Conservation (phyloP, 2,329 filamentous ascomycete genomes). For the Penicillium aurantiogriseum region DNA sequence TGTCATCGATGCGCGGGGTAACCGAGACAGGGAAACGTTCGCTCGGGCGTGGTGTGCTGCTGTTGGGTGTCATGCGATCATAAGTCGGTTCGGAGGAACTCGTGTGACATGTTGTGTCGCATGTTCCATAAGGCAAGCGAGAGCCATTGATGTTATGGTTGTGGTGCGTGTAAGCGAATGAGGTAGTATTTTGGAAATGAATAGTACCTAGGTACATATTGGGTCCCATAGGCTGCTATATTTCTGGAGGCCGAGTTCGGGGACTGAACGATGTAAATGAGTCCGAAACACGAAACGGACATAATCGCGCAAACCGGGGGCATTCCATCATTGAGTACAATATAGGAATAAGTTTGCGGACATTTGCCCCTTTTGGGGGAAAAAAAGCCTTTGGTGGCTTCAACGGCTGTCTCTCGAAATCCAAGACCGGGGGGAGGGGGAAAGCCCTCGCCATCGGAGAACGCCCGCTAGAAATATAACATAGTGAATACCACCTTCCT, state of each 20-base stretch:
- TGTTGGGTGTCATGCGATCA: constrained; percentile 42
- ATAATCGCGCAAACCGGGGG: constrained; percentile 1
- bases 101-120: constrained; percentile 40
- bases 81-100: constrained; percentile 40
- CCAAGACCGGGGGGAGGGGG: not conserved
- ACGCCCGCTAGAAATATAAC: not conserved
- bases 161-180: constrained; percentile 40
- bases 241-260: not conserved
- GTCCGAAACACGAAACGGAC: not conserved
- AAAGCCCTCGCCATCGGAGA: not conserved
- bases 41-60: constrained; percentile 47
- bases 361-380: not conserved
- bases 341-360: not conserved
- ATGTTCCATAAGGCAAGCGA: constrained; percentile 39
- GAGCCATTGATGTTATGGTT: constrained; percentile 39
- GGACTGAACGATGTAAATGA: not conserved
- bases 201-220: not conserved
- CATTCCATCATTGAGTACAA: not conserved
- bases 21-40: constrained; percentile 39
- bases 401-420: constrained; percentile 3
- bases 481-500: constrained; percentile 14
- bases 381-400: not conserved
- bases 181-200: not conserved
- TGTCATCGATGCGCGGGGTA: constrained; percentile 39
- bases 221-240: not conserved